Evolutionary conservation across 2,329 filamentous ascomycete species (phyloP).

Genomic region (Calonectria leucothoes): DNA sequence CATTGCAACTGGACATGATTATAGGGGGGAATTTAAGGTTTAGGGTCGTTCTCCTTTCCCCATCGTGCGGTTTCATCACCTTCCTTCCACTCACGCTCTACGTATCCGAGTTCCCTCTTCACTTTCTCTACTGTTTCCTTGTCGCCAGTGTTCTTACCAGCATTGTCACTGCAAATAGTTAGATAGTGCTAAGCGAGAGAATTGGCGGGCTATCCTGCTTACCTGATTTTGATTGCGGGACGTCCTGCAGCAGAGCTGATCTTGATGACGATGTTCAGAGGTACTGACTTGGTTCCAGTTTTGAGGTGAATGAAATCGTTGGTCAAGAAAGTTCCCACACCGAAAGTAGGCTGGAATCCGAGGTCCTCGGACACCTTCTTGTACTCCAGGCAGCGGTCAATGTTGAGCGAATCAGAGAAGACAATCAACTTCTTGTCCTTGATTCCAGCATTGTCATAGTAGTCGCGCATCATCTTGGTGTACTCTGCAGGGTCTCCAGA

Average conservation of each 20-base stretch:
- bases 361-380: conserved; percentile 83
- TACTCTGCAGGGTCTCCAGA: conserved; percentile 88
- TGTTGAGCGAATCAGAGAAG: conserved; percentile 94
- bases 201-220: conserved; percentile 15
- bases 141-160: conserved; percentile 94
- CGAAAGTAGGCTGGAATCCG: conserved; percentile 89
- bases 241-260: conserved; percentile 85
- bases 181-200: conserved; percentile 5
- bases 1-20: neutral
- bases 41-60: conserved; percentile 62
- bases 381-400: conserved; percentile 91
- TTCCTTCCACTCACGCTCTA: conserved; percentile 84
- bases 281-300: conserved; percentile 84
- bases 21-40: conserved; percentile 12
- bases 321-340: conserved; percentile 94
- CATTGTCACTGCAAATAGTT: conserved; percentile 71
- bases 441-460: conserved; percentile 82
- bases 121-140: conserved; percentile 81
- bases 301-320: conserved; percentile 87
- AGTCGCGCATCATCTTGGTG: conserved; percentile 80
- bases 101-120: conserved; percentile 87
- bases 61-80: conserved; percentile 88
- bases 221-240: conserved; percentile 89
- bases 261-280: conserved; percentile 98
- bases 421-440: conserved; percentile 88